phyloP scores from a whole-genome alignment of 306 rosid species.

The Fragaria iinumae region DNA sequence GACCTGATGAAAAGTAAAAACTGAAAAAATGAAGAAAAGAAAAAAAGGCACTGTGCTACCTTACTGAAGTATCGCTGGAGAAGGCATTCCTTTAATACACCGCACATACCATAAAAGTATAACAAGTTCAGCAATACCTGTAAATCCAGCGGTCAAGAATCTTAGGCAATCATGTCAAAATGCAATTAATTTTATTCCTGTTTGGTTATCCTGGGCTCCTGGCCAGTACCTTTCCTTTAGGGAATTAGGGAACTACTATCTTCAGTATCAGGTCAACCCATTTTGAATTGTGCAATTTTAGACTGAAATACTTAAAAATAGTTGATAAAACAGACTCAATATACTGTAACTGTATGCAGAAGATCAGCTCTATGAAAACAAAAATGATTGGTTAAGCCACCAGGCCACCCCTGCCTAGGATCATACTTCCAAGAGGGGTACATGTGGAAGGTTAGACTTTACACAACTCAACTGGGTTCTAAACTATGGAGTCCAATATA shows the following conservation, averaged over 20 bases:
- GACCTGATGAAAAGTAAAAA: neutral
- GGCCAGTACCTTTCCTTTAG: neutral
- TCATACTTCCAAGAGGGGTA: neutral
- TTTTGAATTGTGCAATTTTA: neutral
- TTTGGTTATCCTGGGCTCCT: neutral
- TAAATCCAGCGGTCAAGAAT: constrained; percentile 12
- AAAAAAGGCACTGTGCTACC: constrained; percentile 36
- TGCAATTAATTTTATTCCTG: neutral
- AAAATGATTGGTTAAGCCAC: neutral
- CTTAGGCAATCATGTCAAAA: neutral
- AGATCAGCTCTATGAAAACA: neutral
- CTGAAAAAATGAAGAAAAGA: neutral
- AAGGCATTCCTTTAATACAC: constrained; percentile 80
- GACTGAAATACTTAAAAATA: neutral
- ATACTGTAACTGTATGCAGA: neutral
- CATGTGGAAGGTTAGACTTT: neutral
- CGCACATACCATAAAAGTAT: constrained; percentile 84
- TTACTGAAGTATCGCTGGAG: constrained; percentile 84
- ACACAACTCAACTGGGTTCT: constrained; percentile 1
- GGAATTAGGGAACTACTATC: neutral
- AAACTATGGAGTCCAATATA: neutral
- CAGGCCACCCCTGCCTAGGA: neutral
- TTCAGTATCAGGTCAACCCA: neutral
- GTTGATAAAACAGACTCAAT: neutral
- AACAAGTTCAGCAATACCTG: constrained; percentile 74